Conservation (phyloP, 108 stramenopile genomes). For the Schizochytrium sp. region DNA sequence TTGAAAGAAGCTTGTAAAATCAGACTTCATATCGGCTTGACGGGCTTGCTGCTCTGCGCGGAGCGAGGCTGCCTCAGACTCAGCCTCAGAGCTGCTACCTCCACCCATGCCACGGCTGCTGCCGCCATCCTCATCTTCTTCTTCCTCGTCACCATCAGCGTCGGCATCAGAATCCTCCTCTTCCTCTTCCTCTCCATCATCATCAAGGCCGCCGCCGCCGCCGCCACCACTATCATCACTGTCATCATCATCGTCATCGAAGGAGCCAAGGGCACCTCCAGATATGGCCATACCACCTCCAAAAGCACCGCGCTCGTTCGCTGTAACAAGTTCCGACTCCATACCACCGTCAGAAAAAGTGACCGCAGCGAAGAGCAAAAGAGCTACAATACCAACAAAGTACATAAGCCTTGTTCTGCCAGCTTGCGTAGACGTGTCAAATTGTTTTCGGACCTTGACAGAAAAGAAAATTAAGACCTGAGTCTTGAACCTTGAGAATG, state of each 20-base stretch:
- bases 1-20: conserved; percentile 23
- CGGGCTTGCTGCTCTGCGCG: conserved; percentile 53
- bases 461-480: conserved; percentile 43
- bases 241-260: conserved; percentile 42
- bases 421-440: neutral
- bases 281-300: neutral
- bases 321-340: conserved; percentile 9
- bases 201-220: conserved; percentile 16
- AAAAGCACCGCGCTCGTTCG: neutral
- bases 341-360: conserved; percentile 37
- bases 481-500: conserved; percentile 57
- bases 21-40: conserved; percentile 12
- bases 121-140: neutral
- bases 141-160: conserved; percentile 25
- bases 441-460: conserved; percentile 36
- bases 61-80: neutral
- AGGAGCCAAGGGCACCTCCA: neutral
- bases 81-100: neutral
- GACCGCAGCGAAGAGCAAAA: conserved; percentile 12
- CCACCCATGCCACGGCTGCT: neutral
- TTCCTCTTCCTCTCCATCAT: conserved; percentile 10
- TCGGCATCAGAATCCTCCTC: neutral
- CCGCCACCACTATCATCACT: neutral
- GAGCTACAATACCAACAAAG: conserved; percentile 15
- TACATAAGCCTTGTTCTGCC: neutral